Evolutionary conservation across 2,329 filamentous ascomycete genomes (phyloP), one percentile per base, ranked within the genome.

Genomic region (Ascochyta fabae): DNA sequence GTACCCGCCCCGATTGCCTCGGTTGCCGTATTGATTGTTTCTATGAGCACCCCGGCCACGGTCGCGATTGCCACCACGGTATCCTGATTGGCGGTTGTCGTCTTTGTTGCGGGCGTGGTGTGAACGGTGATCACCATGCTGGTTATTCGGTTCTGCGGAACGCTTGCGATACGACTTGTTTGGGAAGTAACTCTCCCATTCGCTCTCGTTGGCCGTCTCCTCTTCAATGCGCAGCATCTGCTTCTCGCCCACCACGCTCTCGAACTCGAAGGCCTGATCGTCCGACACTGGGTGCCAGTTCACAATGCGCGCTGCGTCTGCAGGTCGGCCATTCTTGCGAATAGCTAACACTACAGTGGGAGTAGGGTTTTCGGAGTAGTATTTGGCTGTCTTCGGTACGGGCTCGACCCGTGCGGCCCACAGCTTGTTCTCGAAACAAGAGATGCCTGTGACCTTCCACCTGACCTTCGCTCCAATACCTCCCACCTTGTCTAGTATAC

Each of bases 381-480:
- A 83, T 35, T 88, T 73, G 24, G 71, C 85, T 0, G 83, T 84
- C 15, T 85, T 79, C 0, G 88, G 86, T 0, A 93, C 82, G 0
- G 95, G 92, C 29, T 86, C 83, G 10, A 97, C 85, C 39, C 87
- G 84, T 15, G 89, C 92, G 5, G 94, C 95, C 93, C 94, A 99
- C 35, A 98, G 84, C 65, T 85, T 89, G 72, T 92, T 88, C 57
- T 96, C 89, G 62, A 86, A 87, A 62, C 84, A 86, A 0, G 87
- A 92, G 6, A 88, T 86, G 34, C 88, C 91, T 0, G 87, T 90
- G 4, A 96, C 88, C 73, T 91, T 86, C 92, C 94, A 99, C 36
- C 80, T 86, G 77, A 96, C 84, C 75, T 89, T 94, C 66, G 86
- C 87, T 31, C 92, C 92, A 69, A 96, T 86, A 26, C 94, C 94